Conservation (phyloP, 2,329 filamentous ascomycete species). For the Claviceps spartinae region DNA sequence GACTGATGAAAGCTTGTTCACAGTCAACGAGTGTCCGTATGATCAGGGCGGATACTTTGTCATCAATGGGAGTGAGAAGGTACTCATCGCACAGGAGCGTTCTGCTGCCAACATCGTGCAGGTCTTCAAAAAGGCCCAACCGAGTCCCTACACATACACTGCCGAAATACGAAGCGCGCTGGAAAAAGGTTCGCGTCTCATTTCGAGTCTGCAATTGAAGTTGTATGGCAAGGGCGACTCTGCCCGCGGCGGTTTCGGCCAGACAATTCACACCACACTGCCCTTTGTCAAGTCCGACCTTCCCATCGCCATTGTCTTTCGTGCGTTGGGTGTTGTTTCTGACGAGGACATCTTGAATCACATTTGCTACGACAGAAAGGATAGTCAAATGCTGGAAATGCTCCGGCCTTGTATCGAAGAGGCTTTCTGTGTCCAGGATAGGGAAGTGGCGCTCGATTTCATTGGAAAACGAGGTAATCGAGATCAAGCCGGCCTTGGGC, state of each 20-base stretch:
- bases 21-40: constrained; percentile 92
- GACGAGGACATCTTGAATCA: constrained; percentile 97
- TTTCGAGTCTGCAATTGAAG: constrained; percentile 86
- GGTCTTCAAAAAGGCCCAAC: constrained; percentile 92
- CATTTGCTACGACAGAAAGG: constrained; percentile 89
- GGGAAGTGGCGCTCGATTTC: constrained; percentile 85
- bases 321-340: constrained; percentile 87
- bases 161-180: constrained; percentile 94
- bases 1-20: constrained; percentile 73
- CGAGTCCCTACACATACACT: constrained; percentile 83
- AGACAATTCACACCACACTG: constrained; percentile 78
- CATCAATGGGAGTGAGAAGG: constrained; percentile 98
- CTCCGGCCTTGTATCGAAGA: constrained; percentile 95
- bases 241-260: constrained; percentile 63
- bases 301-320: constrained; percentile 89
- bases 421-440: constrained; percentile 89
- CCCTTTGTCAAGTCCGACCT: constrained; percentile 92
- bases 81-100: constrained; percentile 92
- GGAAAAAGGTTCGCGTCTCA: constrained; percentile 88
- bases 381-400: constrained; percentile 96
- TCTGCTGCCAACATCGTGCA: constrained; percentile 98
- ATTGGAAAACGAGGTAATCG: constrained; percentile 81
- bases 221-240: constrained; percentile 75
- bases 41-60: constrained; percentile 98
- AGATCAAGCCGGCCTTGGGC: constrained; percentile 46